Conservation (phyloP, 23 red algal genomes). For the Gracilariopsis chorda region DNA sequence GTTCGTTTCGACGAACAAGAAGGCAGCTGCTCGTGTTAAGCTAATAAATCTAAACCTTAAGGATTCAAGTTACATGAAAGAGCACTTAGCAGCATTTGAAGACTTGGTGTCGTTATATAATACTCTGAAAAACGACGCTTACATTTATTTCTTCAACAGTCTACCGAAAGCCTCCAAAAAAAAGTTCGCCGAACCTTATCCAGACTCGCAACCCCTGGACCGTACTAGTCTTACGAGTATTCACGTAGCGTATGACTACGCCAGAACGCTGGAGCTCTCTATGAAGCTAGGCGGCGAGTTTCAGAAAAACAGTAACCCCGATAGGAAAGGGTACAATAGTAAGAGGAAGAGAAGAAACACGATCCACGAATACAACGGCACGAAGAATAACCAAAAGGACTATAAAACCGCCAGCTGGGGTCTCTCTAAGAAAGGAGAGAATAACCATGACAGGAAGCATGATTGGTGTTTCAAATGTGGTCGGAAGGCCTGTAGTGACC, state of each 20-base stretch:
- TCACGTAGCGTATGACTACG: not conserved
- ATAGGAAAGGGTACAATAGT: not conserved
- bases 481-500: not conserved
- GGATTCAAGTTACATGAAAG: no score
- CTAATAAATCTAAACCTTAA: not conserved
- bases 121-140: not conserved
- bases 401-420: conserved; percentile 7
- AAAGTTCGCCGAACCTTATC: not conserved
- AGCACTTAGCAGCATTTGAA: not conserved
- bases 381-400: no score
- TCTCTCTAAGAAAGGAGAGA: not conserved
- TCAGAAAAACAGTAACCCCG: not conserved
- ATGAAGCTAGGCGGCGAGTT: not conserved
- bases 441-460: not conserved
- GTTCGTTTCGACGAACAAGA: not conserved
- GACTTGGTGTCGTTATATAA: not conserved
- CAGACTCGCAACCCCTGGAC: not conserved
- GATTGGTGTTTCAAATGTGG: conserved; percentile 20
- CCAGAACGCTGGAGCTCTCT: not conserved
- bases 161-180: not conserved
- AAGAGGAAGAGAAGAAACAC: not conserved
- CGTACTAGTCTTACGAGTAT: not conserved
- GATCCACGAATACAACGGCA: no score
- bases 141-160: not conserved
- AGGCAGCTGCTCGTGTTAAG: not conserved